phyloP scores from a whole-genome alignment of 768 basidiomycete genomes.

The Boletus vinaceobasis region DNA sequence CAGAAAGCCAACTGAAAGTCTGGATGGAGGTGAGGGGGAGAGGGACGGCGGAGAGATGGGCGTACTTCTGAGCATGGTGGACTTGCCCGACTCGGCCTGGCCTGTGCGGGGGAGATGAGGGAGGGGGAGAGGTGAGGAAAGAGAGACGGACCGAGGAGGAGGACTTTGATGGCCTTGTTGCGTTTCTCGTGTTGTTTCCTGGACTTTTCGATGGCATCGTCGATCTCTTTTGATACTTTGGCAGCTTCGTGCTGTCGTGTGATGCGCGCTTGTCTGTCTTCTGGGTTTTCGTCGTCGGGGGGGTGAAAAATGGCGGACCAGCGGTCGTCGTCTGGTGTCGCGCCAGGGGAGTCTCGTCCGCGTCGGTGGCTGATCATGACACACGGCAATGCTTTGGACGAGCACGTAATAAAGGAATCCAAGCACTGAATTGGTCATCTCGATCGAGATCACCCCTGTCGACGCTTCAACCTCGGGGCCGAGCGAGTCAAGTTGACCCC shows the following conservation, averaged over 20 bases:
- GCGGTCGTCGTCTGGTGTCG: slow-evolving; percentile 3
- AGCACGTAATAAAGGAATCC: background rate
- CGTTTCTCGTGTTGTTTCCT: slow-evolving; percentile 21
- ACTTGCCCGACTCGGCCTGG: slow-evolving; percentile 32
- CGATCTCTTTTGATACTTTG: slow-evolving; percentile 25
- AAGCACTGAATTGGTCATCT: background rate
- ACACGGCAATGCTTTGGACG: background rate
- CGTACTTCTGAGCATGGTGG: slow-evolving; percentile 30
- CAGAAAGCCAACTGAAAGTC: slow-evolving; percentile 70
- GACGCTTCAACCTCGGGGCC: too few relatives aligned
- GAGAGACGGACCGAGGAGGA: slow-evolving; percentile 22
- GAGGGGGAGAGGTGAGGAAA: rapidly evolving
- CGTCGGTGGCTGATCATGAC: slow-evolving; percentile 1
- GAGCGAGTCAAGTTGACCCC: too few relatives aligned
- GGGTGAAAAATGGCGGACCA: slow-evolving; percentile 27
- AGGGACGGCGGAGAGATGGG: background rate
- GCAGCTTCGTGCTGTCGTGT: slow-evolving; percentile 22
- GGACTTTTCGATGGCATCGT: slow-evolving; percentile 27
- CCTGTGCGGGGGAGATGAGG: slow-evolving; percentile 8
- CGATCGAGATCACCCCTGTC: background rate
- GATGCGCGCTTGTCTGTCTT: slow-evolving; percentile 10
- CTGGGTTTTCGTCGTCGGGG: slow-evolving; percentile 3
- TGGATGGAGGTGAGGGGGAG: slow-evolving; percentile 20
- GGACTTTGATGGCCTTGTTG: slow-evolving; percentile 28
- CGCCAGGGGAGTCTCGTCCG: background rate